These are phyloP conservation scores for Emmonsia crescens DNA, from an alignment of 2,329 filamentous ascomycete genomes.

Conservation along the genomic window DNA sequence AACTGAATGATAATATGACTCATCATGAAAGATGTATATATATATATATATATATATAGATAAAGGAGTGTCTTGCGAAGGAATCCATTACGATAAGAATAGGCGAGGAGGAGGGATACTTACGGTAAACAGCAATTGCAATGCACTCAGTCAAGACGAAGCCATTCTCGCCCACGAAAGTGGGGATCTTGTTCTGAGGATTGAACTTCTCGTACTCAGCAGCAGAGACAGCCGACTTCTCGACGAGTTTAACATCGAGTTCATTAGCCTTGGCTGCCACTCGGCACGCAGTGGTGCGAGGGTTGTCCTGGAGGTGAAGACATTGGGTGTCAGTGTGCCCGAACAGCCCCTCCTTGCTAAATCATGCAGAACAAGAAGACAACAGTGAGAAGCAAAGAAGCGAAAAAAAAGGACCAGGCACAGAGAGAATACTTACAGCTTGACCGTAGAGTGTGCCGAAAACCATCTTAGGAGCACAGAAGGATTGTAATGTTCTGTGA, in stretches of 20 bases:
- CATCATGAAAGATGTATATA: constrained; percentile 49
- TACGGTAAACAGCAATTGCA: constrained; percentile 96
- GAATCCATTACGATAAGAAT: constrained; percentile 9
- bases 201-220: constrained; percentile 76
- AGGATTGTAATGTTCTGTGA: constrained; percentile 7
- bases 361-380: not conserved
- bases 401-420: not conserved
- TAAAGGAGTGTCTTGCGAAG: no score
- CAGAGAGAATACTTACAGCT: constrained; percentile 47
- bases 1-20: constrained; percentile 63
- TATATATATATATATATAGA: not conserved
- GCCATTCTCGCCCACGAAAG: constrained; percentile 86
- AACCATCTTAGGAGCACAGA: constrained; percentile 54
- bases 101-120: constrained; percentile 36
- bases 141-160: constrained; percentile 81
- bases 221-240: constrained; percentile 54
- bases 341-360: not conserved
- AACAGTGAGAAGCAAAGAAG: not conserved
- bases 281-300: constrained; percentile 77
- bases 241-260: constrained; percentile 77
- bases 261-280: constrained; percentile 96
- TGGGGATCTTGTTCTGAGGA: constrained; percentile 81
- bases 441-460: constrained; percentile 97
- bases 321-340: constrained; percentile 19
- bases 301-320: constrained; percentile 56